A percentile compares a stretch with the other conserved stretches of the same genome.
Conservation (phyloP, 2,329 filamentous ascomycete genomes). For the Diaporthe vaccinii region DNA sequence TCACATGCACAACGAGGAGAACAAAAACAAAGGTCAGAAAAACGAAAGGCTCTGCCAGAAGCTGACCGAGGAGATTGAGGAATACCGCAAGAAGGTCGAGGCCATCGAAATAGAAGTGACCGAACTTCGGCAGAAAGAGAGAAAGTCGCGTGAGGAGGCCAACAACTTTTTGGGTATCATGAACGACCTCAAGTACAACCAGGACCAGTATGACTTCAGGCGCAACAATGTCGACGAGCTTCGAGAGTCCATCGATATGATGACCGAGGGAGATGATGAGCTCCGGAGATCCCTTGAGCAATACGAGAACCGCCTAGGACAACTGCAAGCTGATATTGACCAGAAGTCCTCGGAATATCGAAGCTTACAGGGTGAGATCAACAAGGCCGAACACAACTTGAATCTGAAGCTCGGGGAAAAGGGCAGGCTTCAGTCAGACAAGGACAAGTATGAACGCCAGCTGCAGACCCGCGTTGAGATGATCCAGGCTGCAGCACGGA, state of each 20-base stretch:
- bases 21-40: slow-evolving; percentile 87
- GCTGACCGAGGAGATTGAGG: slow-evolving; percentile 76
- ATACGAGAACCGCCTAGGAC: slow-evolving; percentile 81
- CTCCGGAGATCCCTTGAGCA: slow-evolving; percentile 79
- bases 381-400: slow-evolving; percentile 59
- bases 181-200: slow-evolving; percentile 81
- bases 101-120: slow-evolving; percentile 57
- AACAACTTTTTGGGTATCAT: slow-evolving; percentile 82
- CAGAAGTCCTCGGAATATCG: slow-evolving; percentile 74
- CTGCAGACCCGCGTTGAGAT: slow-evolving; percentile 78
- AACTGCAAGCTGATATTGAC: slow-evolving; percentile 74
- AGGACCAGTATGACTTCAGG: slow-evolving; percentile 78
- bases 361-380: slow-evolving; percentile 69
- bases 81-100: slow-evolving; percentile 69
- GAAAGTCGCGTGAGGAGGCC: slow-evolving; percentile 79
- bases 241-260: slow-evolving; percentile 79
- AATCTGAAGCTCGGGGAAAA: slow-evolving; percentile 72
- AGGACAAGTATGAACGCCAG: slow-evolving; percentile 87
- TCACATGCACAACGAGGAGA: slow-evolving; percentile 82
- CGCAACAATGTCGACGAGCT: slow-evolving; percentile 79
- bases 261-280: slow-evolving; percentile 82
- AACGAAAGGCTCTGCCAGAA: slow-evolving; percentile 74
- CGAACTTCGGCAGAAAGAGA: slow-evolving; percentile 71
- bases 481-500: slow-evolving; percentile 82
- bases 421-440: slow-evolving; percentile 87